A percentile compares a stretch with the other conserved stretches of the same genome.
These are phyloP conservation scores for Cicer arietinum DNA, from an alignment of 306 rosid species.

Conservation along the genomic window DNA sequence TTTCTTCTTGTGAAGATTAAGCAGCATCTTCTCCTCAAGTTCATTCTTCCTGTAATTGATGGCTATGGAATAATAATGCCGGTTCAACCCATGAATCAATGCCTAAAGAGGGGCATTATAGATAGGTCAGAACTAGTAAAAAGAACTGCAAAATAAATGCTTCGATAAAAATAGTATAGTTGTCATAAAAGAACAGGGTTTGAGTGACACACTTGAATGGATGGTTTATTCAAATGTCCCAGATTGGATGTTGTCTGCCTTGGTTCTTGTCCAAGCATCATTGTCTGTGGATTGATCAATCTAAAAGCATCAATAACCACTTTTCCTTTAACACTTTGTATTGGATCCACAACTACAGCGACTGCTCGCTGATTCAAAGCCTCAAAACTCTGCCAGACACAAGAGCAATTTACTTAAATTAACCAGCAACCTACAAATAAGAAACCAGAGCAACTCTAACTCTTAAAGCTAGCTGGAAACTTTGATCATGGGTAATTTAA, in stretches of 20 bases:
- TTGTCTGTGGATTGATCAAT: slow-evolving; percentile 89
- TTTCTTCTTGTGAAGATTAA: slow-evolving; percentile 94
- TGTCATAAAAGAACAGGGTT: slow-evolving; percentile 3
- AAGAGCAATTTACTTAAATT: slow-evolving; percentile 15
- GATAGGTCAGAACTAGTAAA: slow-evolving; percentile 41
- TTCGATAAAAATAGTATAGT: slow-evolving; percentile 5
- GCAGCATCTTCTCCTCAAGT: slow-evolving; percentile 94
- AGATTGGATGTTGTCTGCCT: slow-evolving; percentile 95
- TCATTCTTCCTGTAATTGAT: slow-evolving; percentile 93
- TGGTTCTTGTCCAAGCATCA: slow-evolving; percentile 99
- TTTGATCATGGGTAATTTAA: background rate
- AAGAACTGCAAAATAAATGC: slow-evolving; percentile 20
- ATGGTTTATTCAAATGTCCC: slow-evolving; percentile 95
- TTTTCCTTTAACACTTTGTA: slow-evolving; percentile 95
- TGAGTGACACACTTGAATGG: slow-evolving; percentile 70
- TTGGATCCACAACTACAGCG: slow-evolving; percentile 96
- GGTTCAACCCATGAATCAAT: slow-evolving; percentile 89
- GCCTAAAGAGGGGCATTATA: slow-evolving; percentile 57
- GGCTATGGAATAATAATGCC: slow-evolving; percentile 91
- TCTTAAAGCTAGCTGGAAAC: background rate
- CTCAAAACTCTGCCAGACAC: slow-evolving; percentile 76
- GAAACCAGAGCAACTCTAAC: slow-evolving; percentile 15
- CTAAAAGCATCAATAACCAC: slow-evolving; percentile 97
- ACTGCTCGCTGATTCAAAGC: slow-evolving; percentile 96
- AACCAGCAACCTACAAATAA: slow-evolving; percentile 4